Evolutionary conservation across 2,329 filamentous ascomycete genomes (phyloP).

Genomic region (Phialophora tarda): DNA sequence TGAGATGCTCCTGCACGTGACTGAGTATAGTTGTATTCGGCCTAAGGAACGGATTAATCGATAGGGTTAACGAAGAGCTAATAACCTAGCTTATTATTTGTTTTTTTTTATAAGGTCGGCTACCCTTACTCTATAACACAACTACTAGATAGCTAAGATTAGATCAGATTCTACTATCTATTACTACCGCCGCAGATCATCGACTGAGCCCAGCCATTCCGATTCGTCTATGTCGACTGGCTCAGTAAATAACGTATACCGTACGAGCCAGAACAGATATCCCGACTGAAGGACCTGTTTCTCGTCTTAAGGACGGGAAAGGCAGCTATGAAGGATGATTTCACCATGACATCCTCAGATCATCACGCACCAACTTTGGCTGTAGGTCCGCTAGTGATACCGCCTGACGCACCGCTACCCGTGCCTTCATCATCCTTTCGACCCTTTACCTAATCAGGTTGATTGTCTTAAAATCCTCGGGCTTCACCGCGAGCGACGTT

Average conservation of each 20-base stretch:
- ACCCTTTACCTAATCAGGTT: no score
- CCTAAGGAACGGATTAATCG: no score
- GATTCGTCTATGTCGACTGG: slow-evolving; percentile 19
- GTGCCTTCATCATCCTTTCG: slow-evolving; percentile 1
- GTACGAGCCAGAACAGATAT: slow-evolving; percentile 16
- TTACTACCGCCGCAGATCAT: slow-evolving; percentile 20
- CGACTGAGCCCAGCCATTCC: slow-evolving; percentile 10
- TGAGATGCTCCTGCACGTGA: no score
- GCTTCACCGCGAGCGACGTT: slow-evolving; percentile 11
- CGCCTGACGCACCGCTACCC: slow-evolving; percentile 4
- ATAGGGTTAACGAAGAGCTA: no score
- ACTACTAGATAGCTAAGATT: slow-evolving; percentile 21
- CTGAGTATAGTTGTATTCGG: no score
- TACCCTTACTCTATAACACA: background rate
- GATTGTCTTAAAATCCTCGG: background rate
- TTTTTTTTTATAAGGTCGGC: no score
- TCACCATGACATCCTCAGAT: slow-evolving; percentile 16
- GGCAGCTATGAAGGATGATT: slow-evolving; percentile 1
- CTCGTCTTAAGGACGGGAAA: slow-evolving; percentile 2
- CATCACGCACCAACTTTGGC: slow-evolving; percentile 10
- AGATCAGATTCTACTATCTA: slow-evolving; percentile 23
- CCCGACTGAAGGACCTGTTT: slow-evolving; percentile 14
- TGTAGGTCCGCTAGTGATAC: slow-evolving; percentile 7
- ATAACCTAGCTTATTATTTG: no score
- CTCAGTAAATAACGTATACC: slow-evolving; percentile 13